These are phyloP conservation scores for Corymbia maculata DNA, from an alignment of 345 rosid genomes.

Conservation along the genomic window DNA sequence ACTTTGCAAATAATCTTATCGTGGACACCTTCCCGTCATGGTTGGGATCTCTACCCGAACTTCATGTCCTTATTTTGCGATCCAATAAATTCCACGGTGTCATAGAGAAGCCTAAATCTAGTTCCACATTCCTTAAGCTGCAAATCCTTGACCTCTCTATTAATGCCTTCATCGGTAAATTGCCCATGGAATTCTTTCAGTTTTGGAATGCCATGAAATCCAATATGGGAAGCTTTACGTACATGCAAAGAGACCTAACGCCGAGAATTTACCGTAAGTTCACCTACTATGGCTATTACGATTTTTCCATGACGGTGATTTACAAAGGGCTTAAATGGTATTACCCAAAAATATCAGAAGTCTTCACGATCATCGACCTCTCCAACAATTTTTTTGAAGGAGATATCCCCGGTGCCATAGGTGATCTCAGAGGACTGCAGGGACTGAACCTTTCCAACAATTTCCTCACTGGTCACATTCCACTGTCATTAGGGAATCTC, in stretches of 20 bases:
- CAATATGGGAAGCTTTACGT: too few species aligned
- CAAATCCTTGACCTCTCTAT: slow-evolving; percentile 1
- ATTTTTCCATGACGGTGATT: not conserved
- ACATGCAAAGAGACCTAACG: not conserved
- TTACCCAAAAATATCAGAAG: not conserved
- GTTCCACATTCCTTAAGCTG: not conserved
- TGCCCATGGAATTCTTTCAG: not conserved
- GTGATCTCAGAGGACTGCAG: not conserved
- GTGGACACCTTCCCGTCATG: slow-evolving; percentile 9
- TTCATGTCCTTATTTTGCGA: not conserved
- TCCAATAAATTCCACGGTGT: not conserved
- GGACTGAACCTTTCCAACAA: not conserved
- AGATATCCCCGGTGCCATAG: not conserved
- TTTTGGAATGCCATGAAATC: slow-evolving; percentile 7
- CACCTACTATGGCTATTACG: not conserved
- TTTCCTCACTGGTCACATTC: not conserved
- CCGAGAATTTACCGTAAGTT: rapidly evolving
- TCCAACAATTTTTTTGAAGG: slow-evolving; percentile 3
- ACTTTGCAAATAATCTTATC: slow-evolving; percentile 5
- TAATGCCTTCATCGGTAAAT: not conserved
- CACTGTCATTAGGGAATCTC: not conserved
- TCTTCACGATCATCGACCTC: not conserved
- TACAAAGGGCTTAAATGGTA: not conserved
- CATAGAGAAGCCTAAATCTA: not conserved
- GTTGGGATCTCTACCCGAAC: slow-evolving; percentile 1